Base-by-base conservation (phyloP, 2,329 filamentous ascomycete species). In the Colletotrichum sp. region DNA sequence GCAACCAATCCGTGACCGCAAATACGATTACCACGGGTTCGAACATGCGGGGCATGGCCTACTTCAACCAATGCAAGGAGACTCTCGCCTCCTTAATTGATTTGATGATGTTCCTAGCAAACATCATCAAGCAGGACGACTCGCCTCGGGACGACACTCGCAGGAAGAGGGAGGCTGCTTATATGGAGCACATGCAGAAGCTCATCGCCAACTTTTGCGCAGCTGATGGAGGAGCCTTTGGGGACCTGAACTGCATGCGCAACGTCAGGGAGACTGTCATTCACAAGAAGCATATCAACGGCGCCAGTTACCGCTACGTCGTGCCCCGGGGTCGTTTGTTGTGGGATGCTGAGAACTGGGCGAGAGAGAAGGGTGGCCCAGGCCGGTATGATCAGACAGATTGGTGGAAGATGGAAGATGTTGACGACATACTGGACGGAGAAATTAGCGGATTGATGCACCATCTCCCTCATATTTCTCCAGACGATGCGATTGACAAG, bases 1-100 rank as follows among this genome's bases (percentile, higher is more conserved):
- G 18, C 7, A 9, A 25, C 12, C n/a, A 55, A 3, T 3, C 39
- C 3, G 16, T 75, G 10, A 65, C 27, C 18, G 7, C 56, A 12
- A 12, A 27, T 1, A 25, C 6, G 5, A 18, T 76, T 4, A 4
- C 30, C 22, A 8, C 8, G 7, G 27, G 8, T 10, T 5, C 30
- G 39, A 36, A 27, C 8, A 16, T 18, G 22, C 22, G 52, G 52
- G 36, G n/a, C 22, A 34, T 52, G 12, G 16, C 25, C 5, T 34
- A 58, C 22, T 39, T 77, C 3, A 30, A 55, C 2, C 71, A 43
- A 3, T 74, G 77, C n/a, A 64, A 62, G 13, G 55, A 68, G 25
- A 66, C 71, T 9, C 12, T 80, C 27, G 76, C 77, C 28, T 77
- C 75, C 10, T 70, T 77, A 7, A 79, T 79, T 60, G 78, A 80